phyloP scores from a whole-genome alignment of 768 basidiomycete genomes.

The Antrodiella citrinella region DNA sequence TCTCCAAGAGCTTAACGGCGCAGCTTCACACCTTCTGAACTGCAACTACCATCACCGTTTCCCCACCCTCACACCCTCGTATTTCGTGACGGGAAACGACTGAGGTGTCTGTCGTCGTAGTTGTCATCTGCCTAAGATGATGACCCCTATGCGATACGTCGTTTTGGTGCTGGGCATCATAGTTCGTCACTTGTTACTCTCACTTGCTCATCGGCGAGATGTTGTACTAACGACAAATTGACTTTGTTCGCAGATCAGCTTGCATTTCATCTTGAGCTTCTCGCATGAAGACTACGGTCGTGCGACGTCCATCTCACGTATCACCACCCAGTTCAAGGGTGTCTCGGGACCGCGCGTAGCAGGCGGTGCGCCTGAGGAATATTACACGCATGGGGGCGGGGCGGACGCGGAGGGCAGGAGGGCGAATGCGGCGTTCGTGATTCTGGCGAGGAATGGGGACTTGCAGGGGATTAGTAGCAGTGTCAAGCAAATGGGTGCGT shows the following conservation, averaged over 20 bases:
- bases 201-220: background rate
- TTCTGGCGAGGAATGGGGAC: conserved; percentile 41
- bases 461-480: conserved; percentile 35
- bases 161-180: conserved; percentile 30
- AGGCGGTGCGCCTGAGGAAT: conserved; percentile 38
- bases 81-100: too few species aligned
- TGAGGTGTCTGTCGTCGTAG: too few species aligned
- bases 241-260: conserved; percentile 32
- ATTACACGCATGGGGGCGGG: conserved; percentile 17
- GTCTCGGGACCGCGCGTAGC: conserved; percentile 38
- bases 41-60: background rate
- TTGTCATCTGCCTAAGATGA: conserved; percentile 34
- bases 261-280: conserved; percentile 49
- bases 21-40: background rate
- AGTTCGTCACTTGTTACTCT: too few species aligned
- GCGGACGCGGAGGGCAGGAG: conserved; percentile 21
- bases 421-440: conserved; percentile 51
- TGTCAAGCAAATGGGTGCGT: conserved; percentile 43
- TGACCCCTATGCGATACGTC: conserved; percentile 57
- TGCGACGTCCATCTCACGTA: conserved; percentile 33
- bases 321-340: conserved; percentile 24
- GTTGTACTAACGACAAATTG: background rate
- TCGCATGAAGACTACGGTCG: conserved; percentile 41
- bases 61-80: background rate
- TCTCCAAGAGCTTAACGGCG: background rate